Conservation (phyloP, 208 protist species). For the Acanthamoeba triangularis region DNA sequence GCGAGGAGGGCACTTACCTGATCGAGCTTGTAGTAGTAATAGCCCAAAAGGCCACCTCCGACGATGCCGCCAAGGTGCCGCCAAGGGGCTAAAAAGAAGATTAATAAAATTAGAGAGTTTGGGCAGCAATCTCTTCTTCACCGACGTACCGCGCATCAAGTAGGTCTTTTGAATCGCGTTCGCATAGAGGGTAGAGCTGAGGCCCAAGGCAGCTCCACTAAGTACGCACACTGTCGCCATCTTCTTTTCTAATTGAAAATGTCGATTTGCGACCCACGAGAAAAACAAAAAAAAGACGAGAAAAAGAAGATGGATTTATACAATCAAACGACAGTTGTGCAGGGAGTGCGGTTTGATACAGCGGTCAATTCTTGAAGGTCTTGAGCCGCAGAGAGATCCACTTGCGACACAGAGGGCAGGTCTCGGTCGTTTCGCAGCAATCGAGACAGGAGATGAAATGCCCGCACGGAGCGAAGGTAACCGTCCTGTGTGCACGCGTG, state of each 20-base stretch:
- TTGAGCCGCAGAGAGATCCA: conserved; percentile 4
- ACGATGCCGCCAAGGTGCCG: conserved; percentile 34
- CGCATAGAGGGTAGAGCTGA: conserved; percentile 3
- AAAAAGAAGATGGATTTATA: not conserved
- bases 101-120: not conserved
- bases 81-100: not conserved
- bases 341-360: too few relatives aligned
- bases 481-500: not conserved
- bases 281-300: not conserved
- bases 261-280: not conserved
- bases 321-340: too few relatives aligned
- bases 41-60: not conserved
- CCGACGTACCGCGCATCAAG: conserved; percentile 1
- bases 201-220: conserved; percentile 2
- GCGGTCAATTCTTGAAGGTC: not conserved
- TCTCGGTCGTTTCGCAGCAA: not conserved
- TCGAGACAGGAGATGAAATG: not conserved
- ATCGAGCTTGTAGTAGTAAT: conserved; percentile 37
- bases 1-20: not conserved
- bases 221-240: conserved; percentile 29
- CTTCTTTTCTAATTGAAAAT: not conserved
- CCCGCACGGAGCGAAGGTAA: conserved; percentile 9
- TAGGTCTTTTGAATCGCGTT: conserved; percentile 22
- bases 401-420: conserved; percentile 17
- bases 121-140: not conserved